Base-by-base conservation (phyloP, 225 moss, liverwort and hornwort species). In the Bryoerythrophyllum caledonicum region DNA sequence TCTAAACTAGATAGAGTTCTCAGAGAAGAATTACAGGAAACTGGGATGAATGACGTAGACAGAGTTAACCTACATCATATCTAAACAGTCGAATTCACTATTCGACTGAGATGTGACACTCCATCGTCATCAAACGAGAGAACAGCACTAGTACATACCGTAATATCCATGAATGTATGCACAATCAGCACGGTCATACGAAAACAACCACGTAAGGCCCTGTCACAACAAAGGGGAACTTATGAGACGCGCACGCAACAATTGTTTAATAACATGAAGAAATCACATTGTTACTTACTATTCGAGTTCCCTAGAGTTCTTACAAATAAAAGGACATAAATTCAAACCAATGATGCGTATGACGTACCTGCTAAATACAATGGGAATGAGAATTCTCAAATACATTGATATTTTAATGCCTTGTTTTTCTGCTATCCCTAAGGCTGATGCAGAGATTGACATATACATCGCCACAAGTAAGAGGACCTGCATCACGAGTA, bases 181-280 rank as follows among this genome's bases (percentile, higher is more conserved):
- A 85, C 85, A 80, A 89, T 87, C 60, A 80, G 87, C 60, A 89
- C 68, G 27, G 85, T 85, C 89, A 87, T 89, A 32, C 83, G 74
- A 75, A 91, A 87, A 78, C 89, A 91, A 65, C 76, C 76, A 77
- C 91, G 87, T 75, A 91, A 69, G 71, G 91, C 89, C 65, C 91
- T 91, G 89, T 49, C 63, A 78, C 27, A 48, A 5, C 20, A 20
- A 66, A 56, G 17, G 24, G 6, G 62, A 6, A 63, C 25, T 23
- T 52, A 28, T 27, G 52, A 73, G n/a, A 41, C 15, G 49, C 60
- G 49, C 51, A 73, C 21, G 30, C 49, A 67, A 41, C 52, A 55
- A 25, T 35, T 13, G 20, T 76, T 40, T 64, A 4, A 54, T 15
- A 53, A 63, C 63, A 53, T 35, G 17, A 44, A 8, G 32, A 64